Evolutionary conservation across 2,329 filamentous ascomycete genomes (phyloP), one percentile per base, ranked within the genome.

Genomic region (Alternaria novae-zelandiae): DNA sequence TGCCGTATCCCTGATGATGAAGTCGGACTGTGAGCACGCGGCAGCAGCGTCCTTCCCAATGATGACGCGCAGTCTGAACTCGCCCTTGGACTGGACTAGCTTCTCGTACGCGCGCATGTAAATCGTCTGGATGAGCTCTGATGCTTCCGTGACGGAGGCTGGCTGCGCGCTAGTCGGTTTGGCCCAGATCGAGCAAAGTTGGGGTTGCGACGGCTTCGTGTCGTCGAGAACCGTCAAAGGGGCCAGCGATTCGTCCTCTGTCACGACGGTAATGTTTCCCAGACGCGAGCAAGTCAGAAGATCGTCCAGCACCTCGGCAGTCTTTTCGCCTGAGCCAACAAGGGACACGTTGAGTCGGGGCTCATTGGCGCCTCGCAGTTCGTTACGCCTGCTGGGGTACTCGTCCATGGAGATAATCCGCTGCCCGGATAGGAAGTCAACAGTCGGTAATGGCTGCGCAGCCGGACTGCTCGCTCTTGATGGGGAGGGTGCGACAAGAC

Each of bases 101-200:
- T 79, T 79, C 63, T 79, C 77, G 49, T 79, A 79, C 32, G 72
- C 77, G 11, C 71, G 73, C 66, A 68, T 64, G 60, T 79, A 79
- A 50, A 79, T 75, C n/a, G 59, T 64, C 55, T 77, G 74, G 9
- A 79, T 61, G 26, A 78, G 66, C 55, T 77, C 76, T 15, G 77
- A 71, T 8, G 75, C 66, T 6, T 69, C 71, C 0, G 69, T 59
- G 2, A 78, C 59, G 4, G 60, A 63, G 12, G 67, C 54, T 45
- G 71, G 70, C 8, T 68, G 65, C 23, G 68, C 66, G 57, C 59
- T 67, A 10, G 70, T 63, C 13, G 75, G 74, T 61, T 74, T 76
- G 15, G 73, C 70, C 77, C 77, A 79, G 47, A 79, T 77, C 4
- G 76, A 78, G 64, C 77, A 79, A 46, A 79, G 67, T 25, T 68